Conservation (phyloP, 192 early-diverging fungal species). For the Backusella tarrabulga region DNA sequence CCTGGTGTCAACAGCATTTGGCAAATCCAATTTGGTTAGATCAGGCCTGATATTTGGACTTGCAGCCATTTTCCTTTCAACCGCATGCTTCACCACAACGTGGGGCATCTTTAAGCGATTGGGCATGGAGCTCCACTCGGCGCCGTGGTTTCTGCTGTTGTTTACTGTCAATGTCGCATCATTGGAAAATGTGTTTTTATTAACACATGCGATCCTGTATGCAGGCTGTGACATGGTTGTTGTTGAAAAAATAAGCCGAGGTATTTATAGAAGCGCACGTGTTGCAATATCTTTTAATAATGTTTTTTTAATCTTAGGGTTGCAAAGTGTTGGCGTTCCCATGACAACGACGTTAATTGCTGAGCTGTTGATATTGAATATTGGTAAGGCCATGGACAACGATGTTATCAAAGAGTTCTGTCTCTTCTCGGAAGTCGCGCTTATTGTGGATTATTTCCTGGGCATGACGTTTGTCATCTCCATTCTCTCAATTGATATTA, state of each 20-base stretch:
- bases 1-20: constrained; percentile 66
- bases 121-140: constrained; percentile 53
- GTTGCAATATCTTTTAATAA: neutral
- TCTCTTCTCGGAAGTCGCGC: constrained; percentile 59
- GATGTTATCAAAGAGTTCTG: constrained; percentile 76
- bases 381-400: constrained; percentile 57
- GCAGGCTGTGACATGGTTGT: constrained; percentile 72
- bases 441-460: constrained; percentile 77
- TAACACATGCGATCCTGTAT: constrained; percentile 70
- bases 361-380: constrained; percentile 54
- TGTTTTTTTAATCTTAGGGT: constrained; percentile 30
- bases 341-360: constrained; percentile 58
- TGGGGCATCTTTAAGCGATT: constrained; percentile 63
- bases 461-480: constrained; percentile 81
- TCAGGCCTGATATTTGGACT: constrained; percentile 72
- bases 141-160: constrained; percentile 68
- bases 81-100: constrained; percentile 60
- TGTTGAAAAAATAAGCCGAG: constrained; percentile 66
- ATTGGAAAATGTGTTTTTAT: constrained; percentile 72
- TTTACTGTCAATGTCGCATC: constrained; percentile 71
- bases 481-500: constrained; percentile 80
- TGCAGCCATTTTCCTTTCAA: constrained; percentile 64
- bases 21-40: constrained; percentile 69
- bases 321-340: constrained; percentile 65
- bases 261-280: constrained; percentile 16